Evolutionary conservation across 2,329 filamentous ascomycete species (phyloP), one percentile per base, ranked within the genome.

Genomic region (Neodidymelliopsis sp.): DNA sequence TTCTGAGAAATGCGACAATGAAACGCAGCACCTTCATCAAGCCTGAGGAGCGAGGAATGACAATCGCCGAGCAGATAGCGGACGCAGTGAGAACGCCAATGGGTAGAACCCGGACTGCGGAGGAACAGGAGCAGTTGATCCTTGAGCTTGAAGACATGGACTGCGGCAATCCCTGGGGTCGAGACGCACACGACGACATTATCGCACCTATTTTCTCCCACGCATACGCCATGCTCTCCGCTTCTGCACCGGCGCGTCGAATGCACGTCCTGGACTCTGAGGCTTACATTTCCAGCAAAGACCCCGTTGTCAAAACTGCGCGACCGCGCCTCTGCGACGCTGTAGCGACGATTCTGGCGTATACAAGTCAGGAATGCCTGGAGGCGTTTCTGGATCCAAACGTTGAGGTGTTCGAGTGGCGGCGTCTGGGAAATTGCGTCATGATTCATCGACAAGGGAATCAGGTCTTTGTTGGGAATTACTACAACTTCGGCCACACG

Each of bases 361-460:
- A 49, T 9, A 53, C 57, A 4, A 42, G 23, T 13, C 54, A 49
- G 2, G 23, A 49, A 6, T 46, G 46, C n/a, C 44, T 62, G 0
- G 40, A 39, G n/a, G 55, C 50, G 6, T 62, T 60, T 8, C 42
- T 62, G 12, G 22, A 57, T 11, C 49, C 45, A 1, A n/a, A 46
- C 4, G 44, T 57, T 3, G 38, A 52, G 9, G 31, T 53, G 3
- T 60, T 63, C 24, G 59, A 60, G 24, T 60, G 55, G 59, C 47
- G 57, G 20, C 53, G 53, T 7, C 24, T 47, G 9, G 46, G 43
- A 1, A 46, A 52, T 10, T 50, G 36, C 28, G 31, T 56, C 2
- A 46, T 62, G 43, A 56, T 62, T 24, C 57, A 55, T 1, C 51
- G 57, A 8, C 33, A 51, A 7, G 44, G 51, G 0, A 49, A 38